phyloP scores from a whole-genome alignment of 768 basidiomycete genomes.

The Podaxis sp. region DNA sequence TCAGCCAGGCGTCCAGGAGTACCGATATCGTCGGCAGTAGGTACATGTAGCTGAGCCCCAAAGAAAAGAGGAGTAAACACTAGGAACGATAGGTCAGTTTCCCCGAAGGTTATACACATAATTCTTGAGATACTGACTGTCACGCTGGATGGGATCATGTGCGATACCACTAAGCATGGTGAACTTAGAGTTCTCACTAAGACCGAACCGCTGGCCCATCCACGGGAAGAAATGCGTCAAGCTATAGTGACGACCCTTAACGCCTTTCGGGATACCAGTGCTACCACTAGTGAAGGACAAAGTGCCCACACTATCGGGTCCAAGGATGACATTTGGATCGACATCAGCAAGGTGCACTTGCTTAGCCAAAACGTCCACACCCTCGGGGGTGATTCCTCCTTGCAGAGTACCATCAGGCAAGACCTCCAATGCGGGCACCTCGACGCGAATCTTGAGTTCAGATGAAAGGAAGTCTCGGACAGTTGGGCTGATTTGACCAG shows the following conservation, averaged over 20 bases:
- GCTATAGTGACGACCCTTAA: conserved; percentile 90
- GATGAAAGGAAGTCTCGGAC: conserved; percentile 80
- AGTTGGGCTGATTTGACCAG: conserved; percentile 72
- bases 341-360: conserved; percentile 53
- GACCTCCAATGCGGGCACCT: conserved; percentile 86
- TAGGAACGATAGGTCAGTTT: conserved; percentile 26
- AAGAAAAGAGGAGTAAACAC: conserved; percentile 99
- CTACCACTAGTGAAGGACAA: conserved; percentile 96
- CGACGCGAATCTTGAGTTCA: conserved; percentile 81
- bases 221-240: conserved; percentile 99
- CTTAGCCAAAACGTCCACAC: conserved; percentile 56
- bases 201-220: conserved; percentile 88
- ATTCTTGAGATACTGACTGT: conserved; percentile 63
- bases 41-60: conserved; percentile 92
- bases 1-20: conserved; percentile 94
- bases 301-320: conserved; percentile 95
- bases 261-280: conserved; percentile 98
- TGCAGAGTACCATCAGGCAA: conserved; percentile 55
- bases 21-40: conserved; percentile 94
- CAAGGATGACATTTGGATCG: conserved; percentile 79
- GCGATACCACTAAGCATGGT: conserved; percentile 99
- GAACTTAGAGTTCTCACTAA: conserved; percentile 75
- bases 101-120: background rate
- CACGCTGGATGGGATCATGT: conserved; percentile 97
- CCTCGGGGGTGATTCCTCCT: conserved; percentile 49